phyloP scores from a whole-genome alignment of 2,329 filamentous ascomycete species.

The Epichloe brachyelytri region DNA sequence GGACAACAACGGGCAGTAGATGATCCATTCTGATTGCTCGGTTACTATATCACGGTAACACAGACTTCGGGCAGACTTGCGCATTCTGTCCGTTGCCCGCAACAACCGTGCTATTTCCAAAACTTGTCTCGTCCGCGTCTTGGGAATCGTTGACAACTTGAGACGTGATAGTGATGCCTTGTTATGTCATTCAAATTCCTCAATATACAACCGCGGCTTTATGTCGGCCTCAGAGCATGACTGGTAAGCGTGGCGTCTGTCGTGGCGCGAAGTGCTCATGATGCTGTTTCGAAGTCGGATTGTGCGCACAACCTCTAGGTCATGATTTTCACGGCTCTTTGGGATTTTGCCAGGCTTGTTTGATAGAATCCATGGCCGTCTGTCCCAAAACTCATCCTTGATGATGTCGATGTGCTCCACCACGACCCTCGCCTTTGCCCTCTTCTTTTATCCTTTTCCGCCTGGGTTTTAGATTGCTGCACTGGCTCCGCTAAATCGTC shows the following conservation, averaged over 20 bases:
- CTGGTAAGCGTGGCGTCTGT: not conserved
- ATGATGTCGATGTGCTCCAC: constrained; percentile 89
- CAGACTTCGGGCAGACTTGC: not conserved
- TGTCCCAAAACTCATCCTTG: constrained; percentile 86
- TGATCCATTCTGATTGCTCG: not conserved
- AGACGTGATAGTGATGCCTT: not conserved
- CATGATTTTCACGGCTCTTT: constrained; percentile 29
- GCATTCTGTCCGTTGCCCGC: not conserved
- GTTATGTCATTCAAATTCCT: not conserved
- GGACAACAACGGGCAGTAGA: not conserved
- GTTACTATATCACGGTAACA: not conserved
- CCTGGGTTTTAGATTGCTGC: constrained; percentile 62
- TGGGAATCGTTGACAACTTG: not conserved
- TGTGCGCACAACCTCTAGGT: not conserved
- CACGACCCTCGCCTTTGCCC: constrained; percentile 66
- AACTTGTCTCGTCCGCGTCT: not conserved
- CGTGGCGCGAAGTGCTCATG: not conserved
- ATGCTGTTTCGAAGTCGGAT: not conserved
- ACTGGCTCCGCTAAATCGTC: constrained; percentile 39
- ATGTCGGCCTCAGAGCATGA: not conserved
- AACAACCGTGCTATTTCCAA: not conserved
- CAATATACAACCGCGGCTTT: too few relatives aligned
- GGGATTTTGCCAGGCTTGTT: constrained; percentile 60
- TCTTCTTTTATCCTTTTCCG: constrained; percentile 72
- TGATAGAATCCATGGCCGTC: constrained; percentile 70